Conservation (phyloP, 768 basidiomycete genomes). For the Collybia mongolica region DNA sequence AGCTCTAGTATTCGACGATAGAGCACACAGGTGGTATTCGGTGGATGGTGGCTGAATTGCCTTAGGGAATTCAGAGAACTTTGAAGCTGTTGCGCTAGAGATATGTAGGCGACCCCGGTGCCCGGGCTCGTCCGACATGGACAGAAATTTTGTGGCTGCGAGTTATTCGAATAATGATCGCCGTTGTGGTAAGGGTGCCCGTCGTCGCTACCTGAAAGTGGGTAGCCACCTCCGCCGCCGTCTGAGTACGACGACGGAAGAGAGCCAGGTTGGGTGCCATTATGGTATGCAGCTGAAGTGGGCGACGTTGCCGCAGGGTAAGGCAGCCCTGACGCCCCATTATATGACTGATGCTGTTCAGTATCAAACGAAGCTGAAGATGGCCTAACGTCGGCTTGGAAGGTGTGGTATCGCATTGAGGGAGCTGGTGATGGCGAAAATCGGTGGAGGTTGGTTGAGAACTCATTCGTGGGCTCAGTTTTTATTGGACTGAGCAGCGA, state of each 20-base stretch:
- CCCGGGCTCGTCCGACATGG: conserved; percentile 64
- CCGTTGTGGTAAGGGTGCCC: conserved; percentile 32
- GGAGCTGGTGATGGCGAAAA: conserved; percentile 64
- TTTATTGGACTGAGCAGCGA: conserved; percentile 63
- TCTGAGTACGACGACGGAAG: conserved; percentile 38
- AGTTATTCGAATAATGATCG: conserved; percentile 30
- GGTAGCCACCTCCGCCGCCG: conserved; percentile 31
- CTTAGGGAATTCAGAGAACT: conserved; percentile 53
- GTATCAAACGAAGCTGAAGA: conserved; percentile 35
- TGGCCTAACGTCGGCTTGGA: conserved; percentile 44
- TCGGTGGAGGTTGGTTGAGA: conserved; percentile 59
- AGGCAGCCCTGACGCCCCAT: conserved; percentile 17
- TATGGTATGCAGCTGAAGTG: conserved; percentile 21
- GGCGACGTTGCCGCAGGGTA: conserved; percentile 25
- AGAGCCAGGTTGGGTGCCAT: conserved; percentile 18
- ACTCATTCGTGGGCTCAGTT: conserved; percentile 56
- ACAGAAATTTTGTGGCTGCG: conserved; percentile 45
- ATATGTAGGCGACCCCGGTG: conserved; percentile 55
- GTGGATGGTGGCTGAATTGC: conserved; percentile 59
- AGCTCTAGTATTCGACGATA: conserved; percentile 62
- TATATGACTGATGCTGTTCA: conserved; percentile 28
- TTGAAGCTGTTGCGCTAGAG: conserved; percentile 64
- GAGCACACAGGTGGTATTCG: conserved; percentile 51
- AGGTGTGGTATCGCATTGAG: conserved; percentile 51
- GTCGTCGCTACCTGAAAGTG: conserved; percentile 37